phyloP scores from a whole-genome alignment of 139 green algal species.

The Chlorella vulgaris region DNA sequence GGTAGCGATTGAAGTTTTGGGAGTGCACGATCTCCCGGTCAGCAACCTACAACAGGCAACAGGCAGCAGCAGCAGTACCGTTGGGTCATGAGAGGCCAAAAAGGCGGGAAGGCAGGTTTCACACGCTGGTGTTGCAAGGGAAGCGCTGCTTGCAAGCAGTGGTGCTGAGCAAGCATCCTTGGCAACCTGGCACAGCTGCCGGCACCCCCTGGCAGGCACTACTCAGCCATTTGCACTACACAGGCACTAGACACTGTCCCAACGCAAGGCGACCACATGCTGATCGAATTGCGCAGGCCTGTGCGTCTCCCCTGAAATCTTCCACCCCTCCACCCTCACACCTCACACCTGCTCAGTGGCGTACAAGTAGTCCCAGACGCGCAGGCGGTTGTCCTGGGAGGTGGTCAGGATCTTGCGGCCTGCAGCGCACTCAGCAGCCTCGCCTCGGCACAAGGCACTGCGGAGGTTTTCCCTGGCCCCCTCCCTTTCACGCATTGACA shows the following conservation, averaged over 20 bases:
- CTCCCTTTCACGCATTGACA: too few species aligned
- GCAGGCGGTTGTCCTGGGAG: slow-evolving; percentile 89
- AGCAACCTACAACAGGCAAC: slow-evolving; percentile 10
- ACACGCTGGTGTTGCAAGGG: too few species aligned
- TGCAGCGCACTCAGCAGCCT: too few species aligned
- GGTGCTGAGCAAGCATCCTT: too few species aligned
- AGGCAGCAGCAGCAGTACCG: neutral
- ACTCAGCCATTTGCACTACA: neutral
- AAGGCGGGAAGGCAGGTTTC: too few species aligned
- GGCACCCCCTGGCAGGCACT: neutral
- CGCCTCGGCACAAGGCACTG: neutral
- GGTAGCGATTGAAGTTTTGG: slow-evolving; percentile 94
- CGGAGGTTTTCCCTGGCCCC: neutral
- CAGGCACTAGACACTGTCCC: too few species aligned
- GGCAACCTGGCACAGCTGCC: neutral
- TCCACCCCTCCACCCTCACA: too few species aligned
- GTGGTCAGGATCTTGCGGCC: slow-evolving; percentile 88
- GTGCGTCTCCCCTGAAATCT: too few species aligned
- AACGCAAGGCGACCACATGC: neutral
- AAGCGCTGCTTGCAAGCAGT: too few species aligned
- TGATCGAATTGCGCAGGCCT: neutral
- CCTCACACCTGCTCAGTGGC: slow-evolving; percentile 7
- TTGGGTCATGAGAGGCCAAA: too few species aligned
- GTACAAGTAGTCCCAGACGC: slow-evolving; percentile 80
- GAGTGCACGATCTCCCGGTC: slow-evolving; percentile 86